Conservation (phyloP, 345 rosid genomes). For the Brassica rapa region DNA sequence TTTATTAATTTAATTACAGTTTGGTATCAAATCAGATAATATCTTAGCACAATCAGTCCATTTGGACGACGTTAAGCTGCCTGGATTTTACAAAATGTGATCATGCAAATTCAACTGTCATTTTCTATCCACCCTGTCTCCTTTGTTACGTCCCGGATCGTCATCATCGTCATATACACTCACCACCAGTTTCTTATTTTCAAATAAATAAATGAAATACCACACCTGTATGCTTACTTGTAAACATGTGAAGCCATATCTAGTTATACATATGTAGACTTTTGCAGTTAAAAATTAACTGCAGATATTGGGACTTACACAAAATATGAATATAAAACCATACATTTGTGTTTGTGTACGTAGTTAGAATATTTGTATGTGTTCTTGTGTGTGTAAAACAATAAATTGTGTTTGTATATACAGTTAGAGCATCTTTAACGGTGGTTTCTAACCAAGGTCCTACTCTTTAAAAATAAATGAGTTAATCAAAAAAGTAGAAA, state of each 20-base stretch:
- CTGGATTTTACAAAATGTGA: neutral
- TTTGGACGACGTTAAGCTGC: slow-evolving; percentile 8
- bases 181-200: neutral
- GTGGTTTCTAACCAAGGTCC: too few relatives aligned
- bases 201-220: neutral
- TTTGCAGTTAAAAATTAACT: too few relatives aligned
- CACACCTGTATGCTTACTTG: slow-evolving; percentile 11
- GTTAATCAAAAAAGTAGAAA: too few relatives aligned
- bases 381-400: too few relatives aligned
- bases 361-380: too few relatives aligned
- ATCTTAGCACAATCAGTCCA: slow-evolving; percentile 8
- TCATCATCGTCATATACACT: neutral
- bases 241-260: neutral
- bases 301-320: too few relatives aligned
- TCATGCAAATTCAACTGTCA: slow-evolving; percentile 31
- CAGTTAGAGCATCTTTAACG: too few relatives aligned
- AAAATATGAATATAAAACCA: too few relatives aligned
- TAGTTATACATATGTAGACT: neutral
- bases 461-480: too few relatives aligned
- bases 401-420: too few relatives aligned
- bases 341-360: too few relatives aligned
- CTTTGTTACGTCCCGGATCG: slow-evolving; percentile 21
- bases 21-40: neutral
- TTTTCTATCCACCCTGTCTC: slow-evolving; percentile 29
- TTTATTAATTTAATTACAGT: neutral